Conservation (phyloP, 169 alveolate species). For the Eimeria tenella region DNA sequence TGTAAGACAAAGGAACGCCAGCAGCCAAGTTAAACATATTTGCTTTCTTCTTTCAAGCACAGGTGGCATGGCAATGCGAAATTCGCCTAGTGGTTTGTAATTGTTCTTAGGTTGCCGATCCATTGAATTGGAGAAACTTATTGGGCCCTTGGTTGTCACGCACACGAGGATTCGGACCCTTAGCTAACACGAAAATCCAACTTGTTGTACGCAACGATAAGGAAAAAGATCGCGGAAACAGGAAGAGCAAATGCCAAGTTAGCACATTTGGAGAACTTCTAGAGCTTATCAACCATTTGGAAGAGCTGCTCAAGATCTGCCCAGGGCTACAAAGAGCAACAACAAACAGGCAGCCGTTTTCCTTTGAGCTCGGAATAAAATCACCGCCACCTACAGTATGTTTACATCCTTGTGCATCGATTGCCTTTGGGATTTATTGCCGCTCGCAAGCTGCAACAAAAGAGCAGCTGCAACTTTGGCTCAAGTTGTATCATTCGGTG, state of each 20-base stretch:
- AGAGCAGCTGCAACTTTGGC: not conserved
- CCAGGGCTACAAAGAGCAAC: conserved; percentile 53
- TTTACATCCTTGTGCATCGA: not conserved
- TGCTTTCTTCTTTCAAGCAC: not conserved
- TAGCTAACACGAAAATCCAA: conserved; percentile 58
- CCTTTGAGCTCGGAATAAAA: conserved; percentile 39
- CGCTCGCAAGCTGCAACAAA: not conserved
- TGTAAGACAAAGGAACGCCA: conserved; percentile 15
- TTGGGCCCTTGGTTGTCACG: conserved; percentile 67
- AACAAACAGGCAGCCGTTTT: conserved; percentile 29
- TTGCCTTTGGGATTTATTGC: not conserved
- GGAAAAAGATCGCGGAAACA: not conserved
- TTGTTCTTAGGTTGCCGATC: conserved; percentile 49
- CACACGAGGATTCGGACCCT: conserved; percentile 41
- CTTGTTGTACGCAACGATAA: conserved; percentile 58
- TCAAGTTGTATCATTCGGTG: not conserved
- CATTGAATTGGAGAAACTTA: conserved; percentile 15
- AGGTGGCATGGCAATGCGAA: not conserved
- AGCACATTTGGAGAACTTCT: conserved; percentile 40
- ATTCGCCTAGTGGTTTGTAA: not conserved
- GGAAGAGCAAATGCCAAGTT: conserved; percentile 51
- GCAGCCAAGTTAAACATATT: not conserved
- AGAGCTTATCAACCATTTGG: conserved; percentile 39
- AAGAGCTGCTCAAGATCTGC: conserved; percentile 31
- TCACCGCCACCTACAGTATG: conserved; percentile 47